Conservation (phyloP, 371 early-diverging fungal genomes). For the Mortierella sp. region DNA sequence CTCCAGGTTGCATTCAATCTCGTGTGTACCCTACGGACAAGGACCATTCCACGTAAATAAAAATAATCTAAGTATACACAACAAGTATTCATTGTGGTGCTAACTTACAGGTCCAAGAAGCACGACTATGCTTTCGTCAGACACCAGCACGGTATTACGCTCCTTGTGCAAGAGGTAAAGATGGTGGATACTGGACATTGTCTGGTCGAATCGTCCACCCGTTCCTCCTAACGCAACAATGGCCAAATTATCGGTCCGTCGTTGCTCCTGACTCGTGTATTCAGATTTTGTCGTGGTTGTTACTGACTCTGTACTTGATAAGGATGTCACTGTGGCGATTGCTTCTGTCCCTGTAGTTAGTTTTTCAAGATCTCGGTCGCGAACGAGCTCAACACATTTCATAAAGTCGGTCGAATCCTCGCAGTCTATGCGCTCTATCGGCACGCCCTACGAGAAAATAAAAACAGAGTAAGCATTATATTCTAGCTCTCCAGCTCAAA, state of each 20-base stretch:
- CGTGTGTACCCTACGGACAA: constrained; percentile 79
- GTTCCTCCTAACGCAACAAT: constrained; percentile 85
- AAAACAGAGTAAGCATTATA: background rate
- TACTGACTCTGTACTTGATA: too few species aligned
- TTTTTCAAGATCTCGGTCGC: constrained; percentile 43
- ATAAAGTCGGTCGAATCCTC: constrained; percentile 89
- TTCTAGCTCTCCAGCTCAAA: background rate
- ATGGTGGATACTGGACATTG: constrained; percentile 79
- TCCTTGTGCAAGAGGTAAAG: constrained; percentile 66
- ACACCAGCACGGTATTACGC: constrained; percentile 70
- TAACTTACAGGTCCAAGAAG: constrained; percentile 72
- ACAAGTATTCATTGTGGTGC: background rate
- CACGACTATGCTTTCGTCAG: constrained; percentile 79
- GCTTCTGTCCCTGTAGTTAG: background rate
- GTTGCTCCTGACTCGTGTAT: constrained; percentile 4
- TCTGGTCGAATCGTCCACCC: constrained; percentile 93
- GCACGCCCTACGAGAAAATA: constrained; percentile 57
- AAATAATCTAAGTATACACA: background rate
- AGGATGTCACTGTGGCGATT: background rate
- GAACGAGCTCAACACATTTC: constrained; percentile 75
- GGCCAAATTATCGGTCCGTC: constrained; percentile 56
- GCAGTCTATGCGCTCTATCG: constrained; percentile 61
- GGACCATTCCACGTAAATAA: background rate
- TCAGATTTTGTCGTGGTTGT: background rate
- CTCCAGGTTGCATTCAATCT: constrained; percentile 67